phyloP scores from a whole-genome alignment of 1,284 basidiomycete genomes.

The Lentinula novae-zelandiae region DNA sequence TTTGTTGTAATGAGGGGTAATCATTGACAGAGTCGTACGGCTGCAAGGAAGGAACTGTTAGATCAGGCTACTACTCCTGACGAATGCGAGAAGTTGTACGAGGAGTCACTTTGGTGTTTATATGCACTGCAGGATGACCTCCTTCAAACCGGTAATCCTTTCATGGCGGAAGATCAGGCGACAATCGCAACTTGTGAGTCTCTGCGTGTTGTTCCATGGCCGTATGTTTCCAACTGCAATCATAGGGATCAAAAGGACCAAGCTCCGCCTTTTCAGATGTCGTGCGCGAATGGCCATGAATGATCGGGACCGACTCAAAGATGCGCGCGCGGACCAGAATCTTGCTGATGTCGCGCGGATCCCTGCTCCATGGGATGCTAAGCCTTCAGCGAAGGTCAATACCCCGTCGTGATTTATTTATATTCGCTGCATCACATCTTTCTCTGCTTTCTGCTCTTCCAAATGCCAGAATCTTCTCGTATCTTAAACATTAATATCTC shows the following conservation, averaged over 20 bases:
- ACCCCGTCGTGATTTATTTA: not conserved
- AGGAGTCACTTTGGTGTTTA: constrained; percentile 91
- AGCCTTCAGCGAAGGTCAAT: not conserved
- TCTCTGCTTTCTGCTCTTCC: not conserved
- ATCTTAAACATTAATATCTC: not conserved
- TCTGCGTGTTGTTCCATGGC: not conserved
- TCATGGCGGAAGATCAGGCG: constrained; percentile 79
- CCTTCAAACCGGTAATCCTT: constrained; percentile 78
- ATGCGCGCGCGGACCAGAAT: constrained; percentile 71
- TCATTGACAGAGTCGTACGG: constrained; percentile 74
- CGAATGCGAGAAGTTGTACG: constrained; percentile 91
- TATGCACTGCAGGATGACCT: constrained; percentile 89
- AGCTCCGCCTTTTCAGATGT: constrained; percentile 70
- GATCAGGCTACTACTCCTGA: constrained; percentile 75
- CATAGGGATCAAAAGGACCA: constrained; percentile 79
- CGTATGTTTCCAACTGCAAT: not conserved
- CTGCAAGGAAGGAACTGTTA: constrained; percentile 87
- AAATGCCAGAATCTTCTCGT: not conserved
- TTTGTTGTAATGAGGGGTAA: not conserved
- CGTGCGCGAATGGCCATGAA: constrained; percentile 70
- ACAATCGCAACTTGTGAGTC: constrained; percentile 75
- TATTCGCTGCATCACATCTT: not conserved
- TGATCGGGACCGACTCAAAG: constrained; percentile 61
- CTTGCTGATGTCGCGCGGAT: constrained; percentile 65
- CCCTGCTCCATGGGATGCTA: constrained; percentile 68